A percentile compares a stretch with the other conserved stretches of the same genome.
Evolutionary conservation across 2,329 filamentous ascomycete genomes (phyloP).

Genomic region (Scopulariopsis brevicaulis): DNA sequence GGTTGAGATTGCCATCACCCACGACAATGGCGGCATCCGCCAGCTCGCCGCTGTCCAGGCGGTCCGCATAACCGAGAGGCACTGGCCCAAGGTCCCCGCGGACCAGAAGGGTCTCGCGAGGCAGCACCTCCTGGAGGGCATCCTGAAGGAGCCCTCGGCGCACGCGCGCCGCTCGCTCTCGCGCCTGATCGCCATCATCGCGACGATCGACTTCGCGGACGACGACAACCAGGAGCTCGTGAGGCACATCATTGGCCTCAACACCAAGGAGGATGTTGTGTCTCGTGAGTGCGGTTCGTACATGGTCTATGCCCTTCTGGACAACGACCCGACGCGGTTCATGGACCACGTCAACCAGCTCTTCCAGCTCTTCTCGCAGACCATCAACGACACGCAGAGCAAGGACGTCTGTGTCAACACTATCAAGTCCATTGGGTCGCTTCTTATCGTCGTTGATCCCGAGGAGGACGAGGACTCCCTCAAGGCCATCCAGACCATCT

Average conservation of each 20-base stretch:
- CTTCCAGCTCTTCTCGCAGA: slow-evolving; percentile 73
- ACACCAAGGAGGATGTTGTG: slow-evolving; percentile 59
- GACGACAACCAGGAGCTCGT: slow-evolving; percentile 79
- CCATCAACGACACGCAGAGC: slow-evolving; percentile 83
- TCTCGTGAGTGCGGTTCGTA: slow-evolving; percentile 88
- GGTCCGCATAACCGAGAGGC: slow-evolving; percentile 68
- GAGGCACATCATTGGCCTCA: slow-evolving; percentile 66
- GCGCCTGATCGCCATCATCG: slow-evolving; percentile 78
- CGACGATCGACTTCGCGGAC: slow-evolving; percentile 62
- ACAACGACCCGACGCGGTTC: slow-evolving; percentile 78
- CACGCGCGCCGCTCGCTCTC: slow-evolving; percentile 78
- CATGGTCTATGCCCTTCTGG: slow-evolving; percentile 84
- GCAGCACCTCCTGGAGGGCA: slow-evolving; percentile 72
- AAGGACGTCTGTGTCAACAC: slow-evolving; percentile 92
- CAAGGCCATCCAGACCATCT: slow-evolving; percentile 63
- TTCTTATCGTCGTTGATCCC: slow-evolving; percentile 77
- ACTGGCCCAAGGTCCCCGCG: slow-evolving; percentile 66
- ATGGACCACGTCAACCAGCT: slow-evolving; percentile 69
- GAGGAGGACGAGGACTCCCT: slow-evolving; percentile 72
- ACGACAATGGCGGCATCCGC: slow-evolving; percentile 61
- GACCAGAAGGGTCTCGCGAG: slow-evolving; percentile 73
- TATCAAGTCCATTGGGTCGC: slow-evolving; percentile 76
- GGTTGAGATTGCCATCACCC: slow-evolving; percentile 76
- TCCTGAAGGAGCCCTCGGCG: slow-evolving; percentile 65
- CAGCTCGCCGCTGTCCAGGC: slow-evolving; percentile 90